Base-by-base conservation (phyloP, 371 early-diverging fungal species). In the Massospora cicadina region DNA sequence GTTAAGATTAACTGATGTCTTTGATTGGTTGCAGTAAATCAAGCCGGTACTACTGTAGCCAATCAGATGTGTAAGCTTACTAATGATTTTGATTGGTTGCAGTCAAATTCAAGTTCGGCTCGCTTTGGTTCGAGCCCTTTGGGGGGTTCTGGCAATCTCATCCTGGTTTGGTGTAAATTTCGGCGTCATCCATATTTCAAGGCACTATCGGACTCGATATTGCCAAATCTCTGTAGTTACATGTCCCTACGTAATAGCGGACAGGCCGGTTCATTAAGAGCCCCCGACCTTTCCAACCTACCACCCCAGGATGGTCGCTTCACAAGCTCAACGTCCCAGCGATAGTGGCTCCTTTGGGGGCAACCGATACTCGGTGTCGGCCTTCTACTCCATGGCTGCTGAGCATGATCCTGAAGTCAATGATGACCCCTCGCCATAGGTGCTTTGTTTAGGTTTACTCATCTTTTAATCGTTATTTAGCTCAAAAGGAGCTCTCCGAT, bases 371-470 rank as follows among this genome's bases (percentile, higher is more conserved):
- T 93, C 93, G 0, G 85, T 91, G 1, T 86, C 83, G 25, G 91
- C 88, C 29, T 79, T 91, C 53, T 93, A 90, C 69, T 94, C 95
- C 2, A 91, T 92, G 82, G 93, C 90, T 33, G 90, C 92, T 29
- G 93, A 91, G 71, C 89, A 91, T 71, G 95, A 93, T 70, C 82
- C 82, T 23, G 92, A 91, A 70, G 90, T 94, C 13, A 89, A 91
- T 69, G 95, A 94, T 74, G 95, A 93, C 66, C n/a, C n/a, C 81
- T 94, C 32, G 88, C 92, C 3, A 75, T 76, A 70, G 83, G 83
- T 84, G 75, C n/a, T n/a, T n/a, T 62, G 55, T 33, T 5, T 28
- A 30, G 31, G 21, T 10, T 12, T 24, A 27, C 31, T 55, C 54
- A 30, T 23, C 28, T 13, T 30, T 23, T n/a, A 55, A 28, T 53